Conservation (phyloP, 2,329 filamentous ascomycete genomes). For the Colletotrichum zoysiae region DNA sequence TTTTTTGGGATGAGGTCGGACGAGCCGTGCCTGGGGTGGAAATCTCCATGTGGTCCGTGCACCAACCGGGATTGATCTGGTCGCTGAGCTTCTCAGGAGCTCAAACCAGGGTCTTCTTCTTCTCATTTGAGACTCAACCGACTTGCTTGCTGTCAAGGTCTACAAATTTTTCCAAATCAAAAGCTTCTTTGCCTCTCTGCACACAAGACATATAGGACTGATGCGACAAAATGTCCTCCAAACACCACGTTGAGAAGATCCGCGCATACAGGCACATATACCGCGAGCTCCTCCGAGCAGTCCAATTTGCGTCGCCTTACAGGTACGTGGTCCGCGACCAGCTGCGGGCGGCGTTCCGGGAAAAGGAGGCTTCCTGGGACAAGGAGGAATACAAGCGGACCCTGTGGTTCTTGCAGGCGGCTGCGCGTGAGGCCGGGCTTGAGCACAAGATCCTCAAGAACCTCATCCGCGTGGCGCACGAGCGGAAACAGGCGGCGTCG, state of each 20-base stretch:
- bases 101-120: constrained; percentile 14
- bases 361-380: constrained; percentile 61
- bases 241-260: constrained; percentile 61
- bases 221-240: constrained; percentile 30
- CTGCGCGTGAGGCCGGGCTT: constrained; percentile 71
- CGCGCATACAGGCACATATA: constrained; percentile 79
- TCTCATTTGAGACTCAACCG: neutral
- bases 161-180: neutral
- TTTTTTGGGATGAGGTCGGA: constrained; percentile 42
- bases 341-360: constrained; percentile 70
- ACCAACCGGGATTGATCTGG: neutral
- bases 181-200: neutral
- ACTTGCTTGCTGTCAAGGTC: neutral
- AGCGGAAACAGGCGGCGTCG: constrained; percentile 49
- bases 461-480: constrained; percentile 61
- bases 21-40: constrained; percentile 31
- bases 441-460: constrained; percentile 82
- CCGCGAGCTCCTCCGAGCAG: constrained; percentile 74
- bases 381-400: constrained; percentile 71
- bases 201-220: too few species aligned
- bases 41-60: constrained; percentile 39
- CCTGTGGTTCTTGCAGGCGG: constrained; percentile 76
- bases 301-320: constrained; percentile 78
- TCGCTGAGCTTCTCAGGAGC: neutral
- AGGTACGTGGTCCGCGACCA: constrained; percentile 72